A percentile compares a stretch with the other conserved stretches of the same genome.
Evolutionary conservation across 2,329 filamentous ascomycete species (phyloP).

Genomic region (Cladosporium sp.): DNA sequence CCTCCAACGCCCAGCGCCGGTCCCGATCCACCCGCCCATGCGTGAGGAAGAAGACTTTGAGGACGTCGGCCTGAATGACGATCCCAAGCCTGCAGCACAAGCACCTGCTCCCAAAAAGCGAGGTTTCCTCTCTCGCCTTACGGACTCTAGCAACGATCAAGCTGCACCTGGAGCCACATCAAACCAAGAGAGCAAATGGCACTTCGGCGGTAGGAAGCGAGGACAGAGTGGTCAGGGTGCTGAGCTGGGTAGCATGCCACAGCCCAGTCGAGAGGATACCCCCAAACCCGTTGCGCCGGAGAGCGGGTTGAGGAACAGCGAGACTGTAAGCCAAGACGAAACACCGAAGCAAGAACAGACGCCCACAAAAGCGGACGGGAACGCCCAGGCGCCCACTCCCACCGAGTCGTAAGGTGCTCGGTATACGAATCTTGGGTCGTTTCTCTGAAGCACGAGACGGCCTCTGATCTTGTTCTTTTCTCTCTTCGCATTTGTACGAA

Average conservation of each 20-base stretch:
- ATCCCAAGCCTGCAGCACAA: constrained; percentile 51
- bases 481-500: background rate
- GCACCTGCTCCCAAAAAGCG: constrained; percentile 59
- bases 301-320: constrained; percentile 18
- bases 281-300: constrained; percentile 21
- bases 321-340: constrained; percentile 6
- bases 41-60: constrained; percentile 71
- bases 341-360: constrained; percentile 13
- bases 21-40: constrained; percentile 16
- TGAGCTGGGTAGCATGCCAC: constrained; percentile 62
- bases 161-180: constrained; percentile 5
- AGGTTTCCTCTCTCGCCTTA: constrained; percentile 76
- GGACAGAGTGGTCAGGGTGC: constrained; percentile 66
- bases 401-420: constrained; percentile 13
- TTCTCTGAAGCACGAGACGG: constrained; percentile 22
- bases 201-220: constrained; percentile 67
- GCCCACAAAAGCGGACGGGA: constrained; percentile 14
- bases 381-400: constrained; percentile 20
- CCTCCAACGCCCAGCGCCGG: constrained; percentile 29
- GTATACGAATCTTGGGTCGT: constrained; percentile 26
- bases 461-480: constrained; percentile 5
- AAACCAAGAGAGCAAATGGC: constrained; percentile 36
- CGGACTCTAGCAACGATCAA: constrained; percentile 46
- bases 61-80: constrained; percentile 77
- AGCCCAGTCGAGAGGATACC: constrained; percentile 23